Base-by-base conservation (phyloP, 1,284 basidiomycete genomes). In the Austroboletus niveus region DNA sequence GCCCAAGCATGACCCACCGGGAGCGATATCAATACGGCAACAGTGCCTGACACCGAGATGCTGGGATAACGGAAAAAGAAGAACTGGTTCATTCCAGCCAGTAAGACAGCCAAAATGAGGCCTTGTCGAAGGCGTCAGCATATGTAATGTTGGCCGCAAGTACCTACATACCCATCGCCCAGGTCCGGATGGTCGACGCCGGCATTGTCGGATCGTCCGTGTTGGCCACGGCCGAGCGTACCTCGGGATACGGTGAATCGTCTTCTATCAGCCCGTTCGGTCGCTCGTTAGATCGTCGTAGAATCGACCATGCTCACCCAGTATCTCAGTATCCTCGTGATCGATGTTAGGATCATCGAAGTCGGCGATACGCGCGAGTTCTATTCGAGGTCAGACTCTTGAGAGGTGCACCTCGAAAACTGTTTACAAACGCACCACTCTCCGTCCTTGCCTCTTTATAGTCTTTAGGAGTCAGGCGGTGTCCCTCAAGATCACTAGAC, bases 231-330 rank as follows among this genome's bases (percentile, higher is more conserved):
- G 85, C 85, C 20, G 86, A 86, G 31, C 89, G 81, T 24, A 91
- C 88, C 63, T 89, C 87, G 8, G 86, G 85, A 63, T 90, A 91
- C 0, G 81, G 82, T 0, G 80, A 83, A 55, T 82, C 80, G 49
- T 81, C 78, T 66, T 81, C 78, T 68, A n/a, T 4, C 12, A 30
- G 40, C 17, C 49, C 15, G 51, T 14, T 41, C 2, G 1, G 4
- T 31, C 14, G 6, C 5, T 29, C 29, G 29, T 29, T 9, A 7
- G 7, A 29, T 29, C 29, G 6, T 35, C 11, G 34, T 35, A 35
- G 15, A 35, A n/a, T 20, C 17, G 22, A 12, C 22, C 22, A 12
- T 30, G 14, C 49, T 51, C 15, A 71, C 65, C 65, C 32, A 77
- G 60, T n/a, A 73, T 59, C 6, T 76, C 79, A 7, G 7, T 72